Percentiles rank a stretch among this genome's conserved stretches.
Conservation (phyloP, 2,329 filamentous ascomycete species). For the Ophiocordyceps robertsii region DNA sequence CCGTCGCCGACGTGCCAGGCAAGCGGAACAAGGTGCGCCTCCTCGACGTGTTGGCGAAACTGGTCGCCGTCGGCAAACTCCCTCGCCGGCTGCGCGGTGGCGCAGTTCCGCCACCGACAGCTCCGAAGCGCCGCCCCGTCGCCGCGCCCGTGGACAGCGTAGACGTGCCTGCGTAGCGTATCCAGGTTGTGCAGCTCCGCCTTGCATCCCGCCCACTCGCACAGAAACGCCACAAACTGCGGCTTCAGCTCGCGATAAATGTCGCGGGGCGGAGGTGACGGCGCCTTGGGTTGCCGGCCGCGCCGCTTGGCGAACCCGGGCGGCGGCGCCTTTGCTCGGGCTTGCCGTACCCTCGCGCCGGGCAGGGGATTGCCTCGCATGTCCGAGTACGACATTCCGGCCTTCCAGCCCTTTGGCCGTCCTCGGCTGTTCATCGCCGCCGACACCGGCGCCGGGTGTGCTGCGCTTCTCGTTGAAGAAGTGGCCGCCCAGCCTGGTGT, state of each 20-base stretch:
- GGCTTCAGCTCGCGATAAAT: slow-evolving; percentile 28
- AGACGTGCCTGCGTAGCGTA: slow-evolving; percentile 41
- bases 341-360: slow-evolving; percentile 6
- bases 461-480: neutral
- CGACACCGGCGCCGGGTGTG: neutral
- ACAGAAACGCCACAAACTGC: slow-evolving; percentile 37
- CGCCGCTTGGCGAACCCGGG: slow-evolving; percentile 21
- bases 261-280: slow-evolving; percentile 23
- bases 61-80: slow-evolving; percentile 22
- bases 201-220: slow-evolving; percentile 45
- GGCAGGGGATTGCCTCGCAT: slow-evolving; percentile 7
- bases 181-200: slow-evolving; percentile 50
- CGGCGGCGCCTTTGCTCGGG: slow-evolving; percentile 13
- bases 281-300: slow-evolving; percentile 26
- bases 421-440: slow-evolving; percentile 15
- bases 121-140: neutral
- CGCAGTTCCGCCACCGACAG: slow-evolving; percentile 21
- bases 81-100: slow-evolving; percentile 4
- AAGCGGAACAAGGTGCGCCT: slow-evolving; percentile 36
- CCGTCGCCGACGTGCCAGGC: slow-evolving; percentile 49
- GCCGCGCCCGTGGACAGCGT: slow-evolving; percentile 30
- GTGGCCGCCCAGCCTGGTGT: neutral
- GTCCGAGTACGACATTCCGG: slow-evolving; percentile 15
- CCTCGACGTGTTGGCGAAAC: slow-evolving; percentile 38
- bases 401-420: slow-evolving; percentile 32